These are phyloP conservation scores for Pseudogymnoascus sp. DNA, from an alignment of 2,329 filamentous ascomycete genomes.

Conservation along the genomic window DNA sequence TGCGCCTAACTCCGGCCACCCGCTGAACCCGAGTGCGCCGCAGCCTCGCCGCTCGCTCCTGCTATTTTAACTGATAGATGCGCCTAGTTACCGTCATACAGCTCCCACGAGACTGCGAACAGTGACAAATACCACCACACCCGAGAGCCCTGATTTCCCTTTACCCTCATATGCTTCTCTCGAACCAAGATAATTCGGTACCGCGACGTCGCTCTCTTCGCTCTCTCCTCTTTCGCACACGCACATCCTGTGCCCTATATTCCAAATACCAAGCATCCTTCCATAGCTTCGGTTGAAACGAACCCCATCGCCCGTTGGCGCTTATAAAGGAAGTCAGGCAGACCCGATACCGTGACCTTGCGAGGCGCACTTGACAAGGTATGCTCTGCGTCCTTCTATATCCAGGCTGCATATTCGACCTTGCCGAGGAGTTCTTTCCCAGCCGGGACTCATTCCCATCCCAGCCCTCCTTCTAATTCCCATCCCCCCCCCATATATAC, in stretches of 20 bases:
- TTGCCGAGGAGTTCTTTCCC: background rate
- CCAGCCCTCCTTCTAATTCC: background rate
- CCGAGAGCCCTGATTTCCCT: background rate
- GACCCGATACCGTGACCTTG: background rate
- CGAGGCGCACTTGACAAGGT: constrained; percentile 7
- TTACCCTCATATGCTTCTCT: constrained; percentile 5
- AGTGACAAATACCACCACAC: constrained; percentile 9
- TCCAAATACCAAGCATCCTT: constrained; percentile 1
- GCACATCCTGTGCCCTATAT: background rate
- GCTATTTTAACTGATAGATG: background rate
- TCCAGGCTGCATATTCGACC: background rate
- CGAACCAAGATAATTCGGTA: constrained; percentile 1
- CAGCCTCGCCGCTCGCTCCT: background rate
- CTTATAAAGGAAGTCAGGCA: constrained; percentile 7
- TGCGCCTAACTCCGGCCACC: background rate
- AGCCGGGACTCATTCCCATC: background rate
- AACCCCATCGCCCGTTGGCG: background rate
- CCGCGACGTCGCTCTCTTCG: background rate
- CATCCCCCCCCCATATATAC: background rate
- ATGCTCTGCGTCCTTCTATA: background rate
- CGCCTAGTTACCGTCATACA: constrained; percentile 1
- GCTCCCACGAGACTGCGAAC: constrained; percentile 1
- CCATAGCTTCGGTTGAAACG: background rate
- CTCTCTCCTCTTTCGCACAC: background rate
- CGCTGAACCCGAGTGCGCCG: background rate